phyloP scores from a whole-genome alignment of 2,329 filamentous ascomycete species.

The Cercospora sp. region DNA sequence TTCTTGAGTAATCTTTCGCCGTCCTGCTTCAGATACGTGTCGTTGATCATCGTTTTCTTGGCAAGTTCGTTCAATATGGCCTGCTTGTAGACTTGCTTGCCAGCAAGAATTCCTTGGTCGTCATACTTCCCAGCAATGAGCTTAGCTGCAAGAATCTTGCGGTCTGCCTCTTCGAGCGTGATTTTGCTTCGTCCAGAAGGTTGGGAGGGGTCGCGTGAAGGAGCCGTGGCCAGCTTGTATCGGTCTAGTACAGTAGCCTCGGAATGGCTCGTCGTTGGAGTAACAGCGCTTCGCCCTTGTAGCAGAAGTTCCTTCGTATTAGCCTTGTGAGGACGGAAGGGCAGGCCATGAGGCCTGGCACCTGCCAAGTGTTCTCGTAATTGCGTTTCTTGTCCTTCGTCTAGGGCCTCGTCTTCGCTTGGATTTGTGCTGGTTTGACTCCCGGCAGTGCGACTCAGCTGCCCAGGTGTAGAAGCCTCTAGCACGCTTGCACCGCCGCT shows the following conservation, averaged over 20 bases:
- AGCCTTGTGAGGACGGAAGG: constrained; percentile 10
- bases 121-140: constrained; percentile 29
- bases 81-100: constrained; percentile 21
- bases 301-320: constrained; percentile 22
- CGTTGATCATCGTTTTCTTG: constrained; percentile 29
- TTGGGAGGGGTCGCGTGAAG: constrained; percentile 2
- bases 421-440: neutral
- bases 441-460: neutral
- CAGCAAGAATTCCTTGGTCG: neutral
- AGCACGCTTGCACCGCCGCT: constrained; percentile 22
- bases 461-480: neutral
- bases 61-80: constrained; percentile 27
- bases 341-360: constrained; percentile 8
- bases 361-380: constrained; percentile 9
- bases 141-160: constrained; percentile 20
- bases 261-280: constrained; percentile 28
- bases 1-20: constrained; percentile 37
- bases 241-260: constrained; percentile 31
- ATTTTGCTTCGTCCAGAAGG: neutral
- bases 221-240: constrained; percentile 25
- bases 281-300: constrained; percentile 27
- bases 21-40: constrained; percentile 32
- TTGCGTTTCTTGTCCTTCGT: neutral
- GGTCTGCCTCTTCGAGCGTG: neutral
- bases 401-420: neutral